A percentile compares a stretch with the other conserved stretches of the same genome.
phyloP scores from a whole-genome alignment of 2,329 filamentous ascomycete genomes.

The Exophiala aquamarina region DNA sequence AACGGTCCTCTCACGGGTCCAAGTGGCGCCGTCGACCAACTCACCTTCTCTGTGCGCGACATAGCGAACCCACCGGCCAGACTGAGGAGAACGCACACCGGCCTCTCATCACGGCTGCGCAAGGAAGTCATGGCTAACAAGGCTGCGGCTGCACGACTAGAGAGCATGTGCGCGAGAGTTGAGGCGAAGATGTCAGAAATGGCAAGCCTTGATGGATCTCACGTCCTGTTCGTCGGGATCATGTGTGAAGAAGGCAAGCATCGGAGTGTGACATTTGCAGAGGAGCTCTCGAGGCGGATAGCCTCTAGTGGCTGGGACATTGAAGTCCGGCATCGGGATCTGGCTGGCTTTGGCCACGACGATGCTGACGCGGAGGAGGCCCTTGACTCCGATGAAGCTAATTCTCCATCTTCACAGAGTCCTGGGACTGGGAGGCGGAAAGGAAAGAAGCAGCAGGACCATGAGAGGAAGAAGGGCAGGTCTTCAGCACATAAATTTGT shows the following conservation, averaged over 20 bases:
- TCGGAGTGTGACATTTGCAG: constrained; percentile 18
- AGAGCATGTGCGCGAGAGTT: constrained; percentile 8
- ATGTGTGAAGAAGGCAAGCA: constrained; percentile 15
- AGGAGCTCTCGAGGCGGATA: constrained; percentile 16
- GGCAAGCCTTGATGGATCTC: neutral
- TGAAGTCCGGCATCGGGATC: constrained; percentile 17
- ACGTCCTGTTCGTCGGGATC: constrained; percentile 14
- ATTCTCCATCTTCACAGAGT: no score
- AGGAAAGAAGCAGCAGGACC: constrained; percentile 5
- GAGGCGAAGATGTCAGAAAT: constrained; percentile 16
- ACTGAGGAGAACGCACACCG: constrained; percentile 20
- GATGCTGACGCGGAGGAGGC: neutral
- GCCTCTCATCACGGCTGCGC: constrained; percentile 14
- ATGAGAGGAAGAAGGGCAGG: constrained; percentile 10
- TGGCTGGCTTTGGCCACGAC: neutral
- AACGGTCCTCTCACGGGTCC: constrained; percentile 12
- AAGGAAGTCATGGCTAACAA: constrained; percentile 18
- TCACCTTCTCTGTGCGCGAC: constrained; percentile 18
- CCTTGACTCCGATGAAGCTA: neutral
- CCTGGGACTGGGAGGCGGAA: neutral
- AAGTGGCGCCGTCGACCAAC: constrained; percentile 7
- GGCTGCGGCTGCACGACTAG: constrained; percentile 5
- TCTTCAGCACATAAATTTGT: neutral
- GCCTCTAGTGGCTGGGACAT: constrained; percentile 10
- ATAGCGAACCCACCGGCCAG: constrained; percentile 20